Evolutionary conservation across 306 rosid genomes (phyloP).

Genomic region (Vigna mungo): DNA sequence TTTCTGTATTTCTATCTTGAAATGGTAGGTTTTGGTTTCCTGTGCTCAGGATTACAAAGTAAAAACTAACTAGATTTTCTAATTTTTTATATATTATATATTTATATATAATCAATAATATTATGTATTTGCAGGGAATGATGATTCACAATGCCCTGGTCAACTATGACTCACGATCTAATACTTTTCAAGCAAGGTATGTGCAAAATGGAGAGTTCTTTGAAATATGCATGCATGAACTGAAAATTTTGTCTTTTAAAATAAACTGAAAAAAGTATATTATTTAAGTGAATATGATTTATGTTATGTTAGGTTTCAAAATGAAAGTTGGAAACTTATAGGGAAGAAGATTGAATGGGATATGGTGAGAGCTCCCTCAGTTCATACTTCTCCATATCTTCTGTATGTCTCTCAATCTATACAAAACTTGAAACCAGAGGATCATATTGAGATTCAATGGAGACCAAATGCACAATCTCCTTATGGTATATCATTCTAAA

Average conservation of each 20-base stretch:
- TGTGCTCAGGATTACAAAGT: too few relatives aligned
- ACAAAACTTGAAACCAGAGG: conserved; percentile 62
- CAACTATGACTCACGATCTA: conserved; percentile 57
- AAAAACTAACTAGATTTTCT: too few relatives aligned
- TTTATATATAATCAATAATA: too few relatives aligned
- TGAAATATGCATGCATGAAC: too few relatives aligned
- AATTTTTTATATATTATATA: too few relatives aligned
- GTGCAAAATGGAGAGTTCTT: background rate
- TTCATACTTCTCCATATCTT: conserved; percentile 54
- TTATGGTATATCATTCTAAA: conserved; percentile 51
- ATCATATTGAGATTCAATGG: conserved; percentile 81
- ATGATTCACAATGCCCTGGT: conserved; percentile 61
- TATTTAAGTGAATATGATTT: too few relatives aligned
- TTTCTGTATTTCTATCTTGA: too few relatives aligned
- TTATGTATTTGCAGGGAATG: conserved; percentile 21
- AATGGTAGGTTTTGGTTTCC: too few relatives aligned
- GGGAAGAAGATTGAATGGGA: conserved; percentile 67
- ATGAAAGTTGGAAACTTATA: conserved; percentile 53
- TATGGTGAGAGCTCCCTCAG: conserved; percentile 62
- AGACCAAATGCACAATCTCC: conserved; percentile 57
- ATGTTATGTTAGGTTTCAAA: conserved; percentile 56
- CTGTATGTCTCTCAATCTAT: conserved; percentile 64
- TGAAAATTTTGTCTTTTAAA: too few relatives aligned
- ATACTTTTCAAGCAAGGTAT: conserved; percentile 76
- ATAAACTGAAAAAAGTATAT: too few relatives aligned